Evolutionary conservation across 2,329 filamentous ascomycete species (phyloP).

Genomic region (Fusarium sp.): DNA sequence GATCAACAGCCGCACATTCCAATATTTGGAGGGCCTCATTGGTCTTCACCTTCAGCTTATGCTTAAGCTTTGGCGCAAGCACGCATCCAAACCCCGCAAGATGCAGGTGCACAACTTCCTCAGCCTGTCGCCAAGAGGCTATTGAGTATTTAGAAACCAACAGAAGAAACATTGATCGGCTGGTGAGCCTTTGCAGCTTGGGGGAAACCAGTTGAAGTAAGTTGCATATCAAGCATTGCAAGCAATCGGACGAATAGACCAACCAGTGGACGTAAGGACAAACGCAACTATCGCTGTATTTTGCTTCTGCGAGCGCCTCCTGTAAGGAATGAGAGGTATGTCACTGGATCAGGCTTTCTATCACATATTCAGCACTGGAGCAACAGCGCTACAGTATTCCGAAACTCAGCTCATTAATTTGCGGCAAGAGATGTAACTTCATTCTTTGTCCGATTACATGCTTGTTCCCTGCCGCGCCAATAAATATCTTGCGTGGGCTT

Average conservation of each 20-base stretch:
- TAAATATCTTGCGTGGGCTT: not conserved
- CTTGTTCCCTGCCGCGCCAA: not conserved
- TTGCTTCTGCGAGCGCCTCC: constrained; percentile 6
- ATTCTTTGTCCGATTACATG: not conserved
- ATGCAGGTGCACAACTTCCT: not conserved
- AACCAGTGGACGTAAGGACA: not conserved
- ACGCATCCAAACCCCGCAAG: not conserved
- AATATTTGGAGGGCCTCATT: not conserved
- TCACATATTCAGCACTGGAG: not conserved
- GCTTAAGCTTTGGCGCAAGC: not conserved
- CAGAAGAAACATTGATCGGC: constrained; percentile 18
- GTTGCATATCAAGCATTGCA: not conserved
- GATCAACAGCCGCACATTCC: constrained; percentile 23
- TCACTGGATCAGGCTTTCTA: not conserved
- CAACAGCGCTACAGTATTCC: not conserved
- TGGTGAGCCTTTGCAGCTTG: not conserved
- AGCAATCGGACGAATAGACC: not conserved
- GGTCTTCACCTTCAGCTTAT: not conserved
- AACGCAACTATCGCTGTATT: not conserved
- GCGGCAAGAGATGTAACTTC: not conserved
- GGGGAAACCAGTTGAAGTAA: not conserved
- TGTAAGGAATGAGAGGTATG: not conserved
- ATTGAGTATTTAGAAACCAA: constrained; percentile 11
- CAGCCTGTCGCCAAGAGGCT: constrained; percentile 11
- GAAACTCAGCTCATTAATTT: not conserved